Percentiles rank a stretch among this genome's conserved stretches.
phyloP scores from a whole-genome alignment of 371 early-diverging fungal genomes.

The Apophysomyces trapeziformis region DNA sequence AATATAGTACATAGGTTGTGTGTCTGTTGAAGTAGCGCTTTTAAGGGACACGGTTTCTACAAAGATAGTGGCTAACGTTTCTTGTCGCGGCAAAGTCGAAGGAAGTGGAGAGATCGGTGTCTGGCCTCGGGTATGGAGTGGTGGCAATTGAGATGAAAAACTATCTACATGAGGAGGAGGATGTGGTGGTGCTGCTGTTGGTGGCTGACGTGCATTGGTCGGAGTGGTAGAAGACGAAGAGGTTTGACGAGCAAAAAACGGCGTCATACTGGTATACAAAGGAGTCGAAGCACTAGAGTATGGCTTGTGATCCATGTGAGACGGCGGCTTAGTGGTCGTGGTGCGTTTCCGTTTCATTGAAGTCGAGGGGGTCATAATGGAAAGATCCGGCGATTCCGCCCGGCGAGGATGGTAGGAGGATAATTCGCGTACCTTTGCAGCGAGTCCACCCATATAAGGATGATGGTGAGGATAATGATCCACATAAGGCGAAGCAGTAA shows the following conservation, averaged over 20 bases:
- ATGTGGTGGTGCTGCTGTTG: neutral
- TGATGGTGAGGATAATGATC: slow-evolving; percentile 22
- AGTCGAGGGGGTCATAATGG: slow-evolving; percentile 16
- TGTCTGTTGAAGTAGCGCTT: slow-evolving; percentile 14
- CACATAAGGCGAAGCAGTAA: slow-evolving; percentile 17
- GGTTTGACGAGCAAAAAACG: slow-evolving; percentile 17
- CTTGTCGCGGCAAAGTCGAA: slow-evolving; percentile 13
- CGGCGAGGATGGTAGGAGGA: slow-evolving; percentile 20
- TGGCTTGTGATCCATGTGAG: slow-evolving; percentile 17
- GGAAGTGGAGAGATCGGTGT: slow-evolving; percentile 18
- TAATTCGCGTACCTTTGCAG: slow-evolving; percentile 45
- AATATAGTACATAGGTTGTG: slow-evolving; percentile 35
- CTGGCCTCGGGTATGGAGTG: slow-evolving; percentile 18
- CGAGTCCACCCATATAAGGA: slow-evolving; percentile 30
- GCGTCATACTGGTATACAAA: slow-evolving; percentile 27
- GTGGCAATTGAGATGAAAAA: slow-evolving; percentile 22
- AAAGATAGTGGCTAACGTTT: slow-evolving; percentile 14
- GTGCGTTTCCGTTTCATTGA: slow-evolving; percentile 14
- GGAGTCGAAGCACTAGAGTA: slow-evolving; percentile 46
- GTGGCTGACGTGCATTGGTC: slow-evolving; percentile 11
- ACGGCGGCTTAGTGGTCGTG: slow-evolving; percentile 26
- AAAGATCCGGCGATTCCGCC: slow-evolving; percentile 32
- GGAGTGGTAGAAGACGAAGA: slow-evolving; percentile 21
- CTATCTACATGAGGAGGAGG: slow-evolving; percentile 19
- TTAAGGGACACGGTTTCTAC: slow-evolving; percentile 53